Evolutionary conservation across 306 rosid species (phyloP), one percentile per base, ranked within the genome.

Genomic region (Lathyrus tuberosus): DNA sequence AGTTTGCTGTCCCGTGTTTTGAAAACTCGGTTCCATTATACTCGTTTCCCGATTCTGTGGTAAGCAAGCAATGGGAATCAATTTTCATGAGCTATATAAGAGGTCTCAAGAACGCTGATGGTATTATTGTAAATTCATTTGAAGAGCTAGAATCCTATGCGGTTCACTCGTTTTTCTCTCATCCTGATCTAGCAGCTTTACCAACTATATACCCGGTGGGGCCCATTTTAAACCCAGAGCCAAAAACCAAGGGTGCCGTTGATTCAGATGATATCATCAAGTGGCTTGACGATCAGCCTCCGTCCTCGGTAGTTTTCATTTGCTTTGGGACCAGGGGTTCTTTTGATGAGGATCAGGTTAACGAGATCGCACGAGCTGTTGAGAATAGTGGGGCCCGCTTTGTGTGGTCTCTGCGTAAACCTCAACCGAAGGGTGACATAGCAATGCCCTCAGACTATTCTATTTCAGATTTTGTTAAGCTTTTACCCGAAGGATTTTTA

Each of bases 131-230:
- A 17, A 88, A 88, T 31, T 56, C 89, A 0, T 78, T 82, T 48
- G 52, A 38, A 24, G 95, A 88, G 61, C 69, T 84, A 0, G 88
- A 88, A 61, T 42, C 81, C 1, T 65, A 73, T 31, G 86, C 84
- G 0, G 13, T 85, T 8, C 66, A 62, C 16, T 69, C 83, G 0
- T 56, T 56, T 56, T 58, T 72, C 9, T 51, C 35, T 3, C n/a
- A 59, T 40, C 31, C 33, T 20, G 46, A 9, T 2, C 13, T 35
- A 11, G 8, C 30, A 5, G 15, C 8, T 33, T 14, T 18, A 4
- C 87, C 87, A 0, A 22, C 26, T 0, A 43, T 83, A 1, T 84
- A 78, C 68, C 75, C 87, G 0, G 85, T 88, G 60, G 95, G 91
- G 12, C 88, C 94, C 51, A n/a, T 88, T 0, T 4, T 85, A 26